Evolutionary conservation across 2,329 filamentous ascomycete species (phyloP), one percentile per base, ranked within the genome.

Genomic region (Lachnellula arida): DNA sequence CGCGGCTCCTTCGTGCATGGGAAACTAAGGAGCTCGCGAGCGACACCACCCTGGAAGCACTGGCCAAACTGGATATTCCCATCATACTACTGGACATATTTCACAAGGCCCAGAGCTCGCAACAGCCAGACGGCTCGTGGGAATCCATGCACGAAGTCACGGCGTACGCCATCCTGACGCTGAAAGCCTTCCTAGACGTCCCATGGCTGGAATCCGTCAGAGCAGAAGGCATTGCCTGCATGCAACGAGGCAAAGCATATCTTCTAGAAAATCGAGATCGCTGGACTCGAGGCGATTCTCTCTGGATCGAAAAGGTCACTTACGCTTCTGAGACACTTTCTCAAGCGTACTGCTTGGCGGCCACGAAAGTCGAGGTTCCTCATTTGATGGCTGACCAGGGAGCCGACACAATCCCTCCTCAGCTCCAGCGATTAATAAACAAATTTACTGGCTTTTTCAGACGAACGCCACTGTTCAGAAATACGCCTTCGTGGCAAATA

Each of bases 241-340:
- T 52, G 5, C 9, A 28, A 17, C n/a, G 14, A n/a, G 50, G 34
- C 19, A 44, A 19, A 34, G 8, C 9, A 19, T 52, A 23, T n/a
- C 40, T 52, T 17, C 14, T 19, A 8, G n/a, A 9, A 5, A 34
- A 46, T 15, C 11, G 7, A 17, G 15, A 22, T 19, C 15, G 34
- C 5, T 52, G 50, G 47, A n/a, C 28, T 23, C 7, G 32, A 25
- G 8, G 8, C 14, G 25, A 17, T 3, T 39, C 46, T 17, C 2
- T 40, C 4, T 55, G 53, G 53, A 39, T 55, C 14, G 53, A 50
- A 46, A 55, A 55, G n/a, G 40, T 47, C 11, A 37, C 37, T 3
- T 44, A 54, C 23, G 5, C n/a, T 15, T 46, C 53, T 5, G n/a
- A 2, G 4, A 46, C 47, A 8, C 11, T 47, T 6, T 37, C 53